Evolutionary conservation across 208 protist genomes (phyloP), one percentile per base, ranked within the genome.

Genomic region (Crithidia brevicula): DNA sequence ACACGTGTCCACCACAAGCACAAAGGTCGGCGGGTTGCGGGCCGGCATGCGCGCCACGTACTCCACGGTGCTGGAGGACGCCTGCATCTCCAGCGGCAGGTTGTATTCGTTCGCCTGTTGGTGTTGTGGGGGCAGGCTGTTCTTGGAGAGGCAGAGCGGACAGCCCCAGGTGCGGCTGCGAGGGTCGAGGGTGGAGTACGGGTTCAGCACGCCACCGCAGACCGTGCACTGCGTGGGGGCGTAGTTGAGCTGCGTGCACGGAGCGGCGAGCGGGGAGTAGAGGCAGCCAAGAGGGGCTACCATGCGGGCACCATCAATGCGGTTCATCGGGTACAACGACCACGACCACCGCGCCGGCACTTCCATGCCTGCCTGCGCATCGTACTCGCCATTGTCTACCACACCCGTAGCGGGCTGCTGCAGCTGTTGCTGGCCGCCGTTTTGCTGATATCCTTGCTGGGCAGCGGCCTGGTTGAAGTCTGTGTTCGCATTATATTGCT

Each of bases 1-100:
- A 72, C 98, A 99, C 20, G 92, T 98, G 83, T 99, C 99, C 8
- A 99, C 79, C n/a, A 99, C 97, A 59, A 99, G 98, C 15, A 99
- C 84, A 77, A 93, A 94, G n/a, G 87, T 93, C 4, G 82, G 84
- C 47, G 77, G 80, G 64, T 65, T 80, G 7, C 81, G 85, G 20
- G 49, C 70, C 25, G 74, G 74, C 40, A 77, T 73, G 50, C 71
- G 71, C 57, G 85, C 85, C 22, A 92, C 78, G 72, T 98, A 99
- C 81, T 99, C 98, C 40, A 99, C 92, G 3, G 97, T 99, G 45
- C 63, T 63, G 9, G 43, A 72, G 30, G 58, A 49, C 38, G 58
- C 63, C 57, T 72, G 65, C 66, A 78, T 65, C 59, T 78, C 72
- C 18, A 31, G 36, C 47, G 68, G 68, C 11, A 74, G 59, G 31